Conservation (phyloP, 163 green algal genomes). For the Volvox carteri region DNA sequence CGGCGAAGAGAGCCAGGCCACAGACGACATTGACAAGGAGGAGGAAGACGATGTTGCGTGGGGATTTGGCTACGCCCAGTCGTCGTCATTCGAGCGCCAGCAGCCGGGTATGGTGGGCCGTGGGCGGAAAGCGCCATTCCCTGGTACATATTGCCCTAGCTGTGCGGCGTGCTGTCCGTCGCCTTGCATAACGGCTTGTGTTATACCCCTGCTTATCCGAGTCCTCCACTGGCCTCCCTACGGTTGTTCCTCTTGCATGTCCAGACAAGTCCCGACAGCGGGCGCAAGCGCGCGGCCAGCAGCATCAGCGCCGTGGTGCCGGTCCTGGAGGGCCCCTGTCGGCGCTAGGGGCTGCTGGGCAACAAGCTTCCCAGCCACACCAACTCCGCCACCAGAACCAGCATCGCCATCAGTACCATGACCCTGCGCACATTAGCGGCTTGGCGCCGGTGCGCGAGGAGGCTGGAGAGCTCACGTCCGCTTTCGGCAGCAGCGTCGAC, state of each 20-base stretch:
- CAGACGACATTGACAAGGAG: background rate
- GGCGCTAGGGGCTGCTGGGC: background rate
- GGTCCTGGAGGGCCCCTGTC: background rate
- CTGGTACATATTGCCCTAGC: too few relatives aligned
- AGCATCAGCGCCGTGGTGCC: background rate
- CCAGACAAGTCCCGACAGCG: background rate
- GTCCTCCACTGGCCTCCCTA: too few relatives aligned
- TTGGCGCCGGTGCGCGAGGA: conserved; percentile 36
- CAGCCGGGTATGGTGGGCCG: too few relatives aligned
- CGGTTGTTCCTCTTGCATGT: background rate
- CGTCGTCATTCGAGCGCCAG: too few relatives aligned
- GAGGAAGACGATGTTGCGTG: background rate
- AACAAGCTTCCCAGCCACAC: background rate
- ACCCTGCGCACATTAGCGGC: background rate
- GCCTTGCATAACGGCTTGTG: too few relatives aligned
- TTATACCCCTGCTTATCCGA: too few relatives aligned
- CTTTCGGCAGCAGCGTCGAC: background rate
- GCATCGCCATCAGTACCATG: background rate
- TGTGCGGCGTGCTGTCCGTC: too few relatives aligned
- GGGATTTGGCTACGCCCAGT: background rate
- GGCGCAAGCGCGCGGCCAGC: background rate
- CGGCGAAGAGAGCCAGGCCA: background rate
- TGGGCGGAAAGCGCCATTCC: too few relatives aligned
- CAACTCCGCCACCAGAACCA: background rate
- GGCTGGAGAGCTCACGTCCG: conserved; percentile 11